Conservation (phyloP, 331 rosid genomes). For the Acacia pycnantha region DNA sequence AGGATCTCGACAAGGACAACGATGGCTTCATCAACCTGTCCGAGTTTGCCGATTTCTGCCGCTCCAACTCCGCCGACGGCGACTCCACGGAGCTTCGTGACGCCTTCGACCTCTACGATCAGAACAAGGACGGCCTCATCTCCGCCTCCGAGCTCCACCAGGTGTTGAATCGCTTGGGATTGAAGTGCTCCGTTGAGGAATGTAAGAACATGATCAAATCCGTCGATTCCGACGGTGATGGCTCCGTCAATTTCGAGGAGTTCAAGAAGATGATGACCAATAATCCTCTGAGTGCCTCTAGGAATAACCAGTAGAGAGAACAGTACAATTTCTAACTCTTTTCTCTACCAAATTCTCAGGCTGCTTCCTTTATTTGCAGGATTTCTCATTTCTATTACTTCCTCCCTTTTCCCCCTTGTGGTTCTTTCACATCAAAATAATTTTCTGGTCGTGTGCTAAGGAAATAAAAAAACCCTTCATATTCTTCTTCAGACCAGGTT, state of each 20-base stretch:
- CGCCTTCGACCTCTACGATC: slow-evolving; percentile 65
- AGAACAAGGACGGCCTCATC: slow-evolving; percentile 46
- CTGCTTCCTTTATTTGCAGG: background rate
- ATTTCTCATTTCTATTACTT: background rate
- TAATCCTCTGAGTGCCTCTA: background rate
- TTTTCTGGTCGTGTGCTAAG: background rate
- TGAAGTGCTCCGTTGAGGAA: slow-evolving; percentile 47
- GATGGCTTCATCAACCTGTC: slow-evolving; percentile 51
- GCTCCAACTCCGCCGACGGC: slow-evolving; percentile 28
- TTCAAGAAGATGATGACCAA: slow-evolving; percentile 61
- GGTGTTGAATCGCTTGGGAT: slow-evolving; percentile 38
- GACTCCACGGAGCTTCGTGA: slow-evolving; percentile 44
- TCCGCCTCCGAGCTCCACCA: slow-evolving; percentile 1
- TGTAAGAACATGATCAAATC: slow-evolving; percentile 53
- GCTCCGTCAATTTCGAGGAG: slow-evolving; percentile 63
- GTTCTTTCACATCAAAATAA: background rate
- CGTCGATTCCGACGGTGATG: slow-evolving; percentile 69
- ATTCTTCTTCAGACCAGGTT: background rate
- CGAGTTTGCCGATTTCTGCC: slow-evolving; percentile 62
- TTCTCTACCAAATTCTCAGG: background rate
- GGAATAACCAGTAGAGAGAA: background rate
- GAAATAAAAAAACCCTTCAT: background rate
- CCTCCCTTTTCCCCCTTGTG: no score
- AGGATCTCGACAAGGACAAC: slow-evolving; percentile 47
- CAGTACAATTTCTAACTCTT: slow-evolving; percentile 3